A percentile compares a stretch with the other conserved stretches of the same genome.
Conservation (phyloP, 78 protist species). For the Tieghemostelium lacteum region DNA sequence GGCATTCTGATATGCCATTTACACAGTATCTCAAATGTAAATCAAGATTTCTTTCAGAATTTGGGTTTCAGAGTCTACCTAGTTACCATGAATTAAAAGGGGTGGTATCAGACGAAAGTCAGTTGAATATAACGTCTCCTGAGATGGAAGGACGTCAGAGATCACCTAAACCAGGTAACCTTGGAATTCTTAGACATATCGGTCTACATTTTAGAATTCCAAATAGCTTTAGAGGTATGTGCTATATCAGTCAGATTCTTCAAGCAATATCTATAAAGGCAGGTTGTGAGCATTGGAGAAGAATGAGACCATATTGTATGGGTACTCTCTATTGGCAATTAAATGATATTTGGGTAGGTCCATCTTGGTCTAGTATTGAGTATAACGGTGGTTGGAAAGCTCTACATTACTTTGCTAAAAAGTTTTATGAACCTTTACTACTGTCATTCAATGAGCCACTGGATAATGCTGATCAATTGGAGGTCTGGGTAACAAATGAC, state of each 20-base stretch:
- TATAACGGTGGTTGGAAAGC: conserved; percentile 84
- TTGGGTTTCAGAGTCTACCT: conserved; percentile 90
- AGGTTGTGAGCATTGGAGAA: conserved; percentile 85
- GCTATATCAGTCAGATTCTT: conserved; percentile 53
- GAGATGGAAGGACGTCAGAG: conserved; percentile 79
- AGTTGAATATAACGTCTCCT: conserved; percentile 76
- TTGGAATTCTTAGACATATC: conserved; percentile 61
- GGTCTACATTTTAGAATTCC: conserved; percentile 70
- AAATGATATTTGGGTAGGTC: conserved; percentile 89
- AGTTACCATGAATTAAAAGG: conserved; percentile 1
- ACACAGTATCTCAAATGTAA: conserved; percentile 36
- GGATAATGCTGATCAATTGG: not conserved
- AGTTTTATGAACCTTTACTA: conserved; percentile 51
- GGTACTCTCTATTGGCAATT: conserved; percentile 93
- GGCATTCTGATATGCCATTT: conserved; percentile 74
- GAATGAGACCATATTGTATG: conserved; percentile 81
- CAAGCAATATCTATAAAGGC: conserved; percentile 72
- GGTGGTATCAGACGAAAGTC: conserved; percentile 8
- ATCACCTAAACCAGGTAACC: conserved; percentile 75
- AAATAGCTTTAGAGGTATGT: conserved; percentile 1
- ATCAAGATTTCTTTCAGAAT: conserved; percentile 89
- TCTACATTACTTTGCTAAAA: conserved; percentile 81
- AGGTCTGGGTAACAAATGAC: conserved; percentile 40
- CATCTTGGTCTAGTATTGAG: conserved; percentile 87
- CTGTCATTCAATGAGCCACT: conserved; percentile 18